Evolutionary conservation across 192 early-diverging fungal genomes (phyloP).

Genomic region (Backusella mclennaniae): DNA sequence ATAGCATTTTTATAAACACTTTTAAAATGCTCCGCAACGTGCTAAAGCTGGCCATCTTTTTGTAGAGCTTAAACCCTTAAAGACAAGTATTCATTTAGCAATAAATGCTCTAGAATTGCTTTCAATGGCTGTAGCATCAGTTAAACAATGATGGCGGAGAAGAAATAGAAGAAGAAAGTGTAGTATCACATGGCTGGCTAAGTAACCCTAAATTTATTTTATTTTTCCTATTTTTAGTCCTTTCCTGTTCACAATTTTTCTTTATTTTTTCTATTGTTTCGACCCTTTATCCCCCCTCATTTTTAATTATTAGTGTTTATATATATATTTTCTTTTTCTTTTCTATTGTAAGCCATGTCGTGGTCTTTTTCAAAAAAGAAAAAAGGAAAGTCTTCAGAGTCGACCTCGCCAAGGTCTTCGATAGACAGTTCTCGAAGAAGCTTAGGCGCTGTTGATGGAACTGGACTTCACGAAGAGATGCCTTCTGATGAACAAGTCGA

Average conservation of each 20-base stretch:
- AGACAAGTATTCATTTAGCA: neutral
- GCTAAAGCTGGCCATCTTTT: neutral
- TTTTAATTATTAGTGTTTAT: neutral
- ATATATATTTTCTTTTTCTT: neutral
- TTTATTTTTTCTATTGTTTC: neutral
- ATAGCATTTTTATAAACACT: neutral
- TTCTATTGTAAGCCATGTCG: neutral
- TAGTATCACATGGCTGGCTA: neutral
- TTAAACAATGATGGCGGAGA: neutral
- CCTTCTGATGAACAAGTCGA: constrained; percentile 45
- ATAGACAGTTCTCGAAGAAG: constrained; percentile 11
- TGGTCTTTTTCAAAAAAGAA: constrained; percentile 9
- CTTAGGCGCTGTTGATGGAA: neutral
- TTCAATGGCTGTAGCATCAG: neutral
- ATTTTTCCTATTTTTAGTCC: neutral
- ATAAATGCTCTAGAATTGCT: neutral
- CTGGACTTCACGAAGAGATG: neutral
- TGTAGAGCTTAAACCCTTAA: neutral
- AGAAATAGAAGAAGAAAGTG: neutral
- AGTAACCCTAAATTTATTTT: neutral
- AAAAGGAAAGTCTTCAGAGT: neutral
- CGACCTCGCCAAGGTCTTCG: constrained; percentile 4
- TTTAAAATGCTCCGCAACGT: neutral
- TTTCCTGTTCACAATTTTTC: neutral
- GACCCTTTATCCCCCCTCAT: neutral